Evolutionary conservation across 305 asterid genomes (phyloP), one percentile per base, ranked within the genome.

Genomic region (Petunia hybrid): DNA sequence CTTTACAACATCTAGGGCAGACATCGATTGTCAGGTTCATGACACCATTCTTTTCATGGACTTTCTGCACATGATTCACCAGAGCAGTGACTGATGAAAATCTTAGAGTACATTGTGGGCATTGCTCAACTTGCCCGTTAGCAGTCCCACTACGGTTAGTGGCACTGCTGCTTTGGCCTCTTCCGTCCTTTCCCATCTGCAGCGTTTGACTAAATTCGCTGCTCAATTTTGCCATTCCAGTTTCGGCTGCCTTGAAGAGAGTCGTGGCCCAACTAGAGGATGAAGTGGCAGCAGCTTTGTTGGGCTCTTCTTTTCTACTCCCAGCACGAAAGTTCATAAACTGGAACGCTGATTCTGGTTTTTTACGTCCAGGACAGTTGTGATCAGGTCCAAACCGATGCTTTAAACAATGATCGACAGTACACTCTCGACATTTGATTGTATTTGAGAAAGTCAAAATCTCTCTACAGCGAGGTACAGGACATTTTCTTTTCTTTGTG

Each of bases 371-470:
- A 2, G 92, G 94, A 45, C 99, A 95, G 12, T 80, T 90, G 93
- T 95, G 99, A 81, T 94, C 99, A 1, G 90, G 92, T 80, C 97
- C 99, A 73, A 94, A 94, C 60, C 98, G 90, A 84, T 95, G 99
- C 86, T 94, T 95, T 86, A 94, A 82, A 79, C 98, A 94, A 86
- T 95, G 97, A 81, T 94, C 97, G 7, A 86, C 8, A 76, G 81
- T 84, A 79, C 98, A 95, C 84, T 94, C 99, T 78, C 94, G 88
- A 77, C 98, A 94, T 84, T 85, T 91, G 78, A 95, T 86, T 46
- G 89, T 90, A 89, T 91, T 95, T 35, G 99, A 95, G 91, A 94
- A 94, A 41, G 97, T 91, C 1, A 95, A 91, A 78, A 87, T 9
- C 85, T 94, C 99, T 85, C 82, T 87, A 91, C 99, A 95, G 53